phyloP scores from a whole-genome alignment of 345 rosid species.

The Acer negundo region DNA sequence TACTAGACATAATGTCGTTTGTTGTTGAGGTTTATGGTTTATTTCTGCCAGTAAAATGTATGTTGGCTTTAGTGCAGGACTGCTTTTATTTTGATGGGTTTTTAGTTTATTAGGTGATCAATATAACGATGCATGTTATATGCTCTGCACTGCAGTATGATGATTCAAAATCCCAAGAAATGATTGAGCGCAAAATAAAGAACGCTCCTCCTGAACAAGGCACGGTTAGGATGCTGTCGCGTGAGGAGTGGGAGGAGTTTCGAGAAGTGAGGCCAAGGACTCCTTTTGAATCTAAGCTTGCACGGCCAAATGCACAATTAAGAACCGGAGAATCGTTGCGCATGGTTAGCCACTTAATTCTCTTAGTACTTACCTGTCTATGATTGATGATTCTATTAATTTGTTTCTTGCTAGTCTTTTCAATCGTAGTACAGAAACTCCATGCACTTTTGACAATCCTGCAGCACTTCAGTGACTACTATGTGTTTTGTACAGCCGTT shows the following conservation, averaged over 20 bases:
- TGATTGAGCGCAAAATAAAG: conserved; percentile 78
- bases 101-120: background rate
- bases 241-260: conserved; percentile 86
- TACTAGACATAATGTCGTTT: background rate
- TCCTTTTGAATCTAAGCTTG: conserved; percentile 93
- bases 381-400: background rate
- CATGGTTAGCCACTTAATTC: conserved; percentile 43
- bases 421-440: background rate
- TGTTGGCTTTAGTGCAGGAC: background rate
- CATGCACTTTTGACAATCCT: background rate
- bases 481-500: background rate
- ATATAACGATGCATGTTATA: background rate
- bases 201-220: conserved; percentile 89
- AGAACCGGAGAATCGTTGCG: conserved; percentile 75
- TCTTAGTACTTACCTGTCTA: conserved; percentile 10
- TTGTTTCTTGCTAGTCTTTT: conserved; percentile 2
- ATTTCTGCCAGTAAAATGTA: background rate
- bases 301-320: conserved; percentile 80
- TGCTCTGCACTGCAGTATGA: conserved; percentile 50
- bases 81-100: conserved; percentile 1
- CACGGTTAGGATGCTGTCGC: conserved; percentile 71
- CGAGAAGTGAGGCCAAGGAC: conserved; percentile 94
- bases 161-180: conserved; percentile 83
- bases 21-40: conserved; percentile 7
- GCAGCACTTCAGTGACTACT: background rate